A percentile compares a stretch with the other conserved stretches of the same genome.
phyloP scores from a whole-genome alignment of 2,329 filamentous ascomycete genomes.

The Bertia moriformis region DNA sequence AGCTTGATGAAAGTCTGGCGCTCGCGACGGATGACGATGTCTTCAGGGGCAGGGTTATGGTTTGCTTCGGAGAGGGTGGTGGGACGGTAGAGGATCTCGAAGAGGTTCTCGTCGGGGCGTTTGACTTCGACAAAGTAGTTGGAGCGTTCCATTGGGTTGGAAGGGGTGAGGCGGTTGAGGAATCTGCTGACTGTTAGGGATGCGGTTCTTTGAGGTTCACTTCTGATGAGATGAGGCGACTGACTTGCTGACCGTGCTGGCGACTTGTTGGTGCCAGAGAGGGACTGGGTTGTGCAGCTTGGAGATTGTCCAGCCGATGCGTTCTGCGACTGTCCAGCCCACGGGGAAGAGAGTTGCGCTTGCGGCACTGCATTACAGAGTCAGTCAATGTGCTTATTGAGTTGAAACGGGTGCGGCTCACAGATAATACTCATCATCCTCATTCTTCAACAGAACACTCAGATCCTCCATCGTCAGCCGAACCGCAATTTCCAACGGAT shows the following conservation, averaged over 20 bases:
- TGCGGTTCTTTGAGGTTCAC: conserved; percentile 4
- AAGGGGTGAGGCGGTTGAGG: conserved; percentile 24
- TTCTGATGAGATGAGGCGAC: conserved; percentile 3
- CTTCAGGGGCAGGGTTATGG: conserved; percentile 9
- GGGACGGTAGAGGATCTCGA: conserved; percentile 26
- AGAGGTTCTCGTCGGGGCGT: conserved; percentile 2
- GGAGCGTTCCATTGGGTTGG: conserved; percentile 28
- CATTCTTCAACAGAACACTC: conserved; percentile 26
- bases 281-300: conserved; percentile 29
- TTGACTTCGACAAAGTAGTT: conserved; percentile 33
- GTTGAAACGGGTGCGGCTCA: conserved; percentile 8
- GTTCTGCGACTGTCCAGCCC: conserved; percentile 30
- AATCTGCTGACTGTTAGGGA: conserved; percentile 17
- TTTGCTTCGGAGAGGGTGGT: conserved; percentile 19
- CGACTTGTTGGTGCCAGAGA: conserved; percentile 29
- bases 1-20: conserved; percentile 31
- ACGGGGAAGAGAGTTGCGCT: conserved; percentile 36
- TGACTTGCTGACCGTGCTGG: conserved; percentile 24
- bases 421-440: conserved; percentile 28
- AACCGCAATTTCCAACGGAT: conserved; percentile 32
- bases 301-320: conserved; percentile 31
- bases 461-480: conserved; percentile 35
- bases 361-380: conserved; percentile 19
- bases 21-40: conserved; percentile 30
- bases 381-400: background rate